phyloP scores from a whole-genome alignment of 2,329 filamentous ascomycete species.

The Hirsutella thompsonii region DNA sequence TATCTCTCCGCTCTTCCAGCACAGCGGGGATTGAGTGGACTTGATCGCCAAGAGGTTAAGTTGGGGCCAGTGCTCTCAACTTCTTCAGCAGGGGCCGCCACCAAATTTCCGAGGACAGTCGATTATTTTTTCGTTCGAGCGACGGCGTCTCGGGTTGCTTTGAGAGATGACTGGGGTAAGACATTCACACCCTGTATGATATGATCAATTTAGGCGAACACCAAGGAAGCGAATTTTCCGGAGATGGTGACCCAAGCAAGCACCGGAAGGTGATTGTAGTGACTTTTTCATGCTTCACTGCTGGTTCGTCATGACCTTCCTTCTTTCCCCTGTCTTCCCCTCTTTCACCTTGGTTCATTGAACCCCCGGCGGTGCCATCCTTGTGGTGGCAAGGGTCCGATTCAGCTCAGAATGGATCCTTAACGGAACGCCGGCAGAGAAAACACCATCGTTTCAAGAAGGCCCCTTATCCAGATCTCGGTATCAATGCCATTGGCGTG shows the following conservation, averaged over 20 bases:
- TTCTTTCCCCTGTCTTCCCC: not conserved
- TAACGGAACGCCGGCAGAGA: conserved; percentile 77
- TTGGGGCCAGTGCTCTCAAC: not conserved
- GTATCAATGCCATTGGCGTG: conserved; percentile 13
- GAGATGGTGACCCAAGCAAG: no score
- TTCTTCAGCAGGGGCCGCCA: not conserved
- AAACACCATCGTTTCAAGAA: conserved; percentile 23
- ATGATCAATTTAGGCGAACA: not conserved
- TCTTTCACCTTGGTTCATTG: not conserved
- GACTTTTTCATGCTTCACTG: no score
- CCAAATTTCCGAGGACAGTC: not conserved
- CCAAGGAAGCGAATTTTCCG: no score
- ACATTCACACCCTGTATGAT: not conserved
- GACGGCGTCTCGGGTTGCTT: conserved; percentile 3
- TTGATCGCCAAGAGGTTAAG: not conserved
- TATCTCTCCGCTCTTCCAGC: conserved; percentile 57
- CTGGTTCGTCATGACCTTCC: not conserved
- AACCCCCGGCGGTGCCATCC: conserved; percentile 59
- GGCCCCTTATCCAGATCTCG: conserved; percentile 17
- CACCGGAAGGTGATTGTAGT: no score
- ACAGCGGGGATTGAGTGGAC: conserved; percentile 39
- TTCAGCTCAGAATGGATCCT: conserved; percentile 56
- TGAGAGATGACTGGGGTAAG: not conserved
- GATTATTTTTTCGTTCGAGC: conserved; percentile 2
- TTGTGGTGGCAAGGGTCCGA: conserved; percentile 59